phyloP scores from a whole-genome alignment of 768 basidiomycete genomes.

The Suillus occidentalis region DNA sequence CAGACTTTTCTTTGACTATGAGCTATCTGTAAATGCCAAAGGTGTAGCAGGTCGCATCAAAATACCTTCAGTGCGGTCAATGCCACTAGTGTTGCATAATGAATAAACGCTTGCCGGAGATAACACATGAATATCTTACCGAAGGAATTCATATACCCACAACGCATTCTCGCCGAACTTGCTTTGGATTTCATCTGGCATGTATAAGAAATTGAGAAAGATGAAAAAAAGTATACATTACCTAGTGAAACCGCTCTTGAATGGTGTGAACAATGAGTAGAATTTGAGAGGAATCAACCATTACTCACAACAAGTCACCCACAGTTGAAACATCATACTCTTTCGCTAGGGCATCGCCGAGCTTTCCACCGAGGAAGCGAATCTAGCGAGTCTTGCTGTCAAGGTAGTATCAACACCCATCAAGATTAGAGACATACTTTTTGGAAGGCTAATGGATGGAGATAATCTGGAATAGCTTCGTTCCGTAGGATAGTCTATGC shows the following conservation, averaged over 20 bases:
- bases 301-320: slow-evolving; percentile 80
- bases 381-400: slow-evolving; percentile 52
- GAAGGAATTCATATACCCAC: slow-evolving; percentile 90
- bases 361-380: slow-evolving; percentile 91
- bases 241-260: slow-evolving; percentile 58
- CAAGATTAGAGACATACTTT: slow-evolving; percentile 48
- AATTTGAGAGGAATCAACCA: neutral
- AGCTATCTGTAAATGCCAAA: slow-evolving; percentile 10
- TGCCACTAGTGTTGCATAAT: slow-evolving; percentile 51
- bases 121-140: slow-evolving; percentile 46
- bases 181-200: slow-evolving; percentile 70
- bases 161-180: slow-evolving; percentile 81
- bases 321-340: slow-evolving; percentile 91
- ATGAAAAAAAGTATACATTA: slow-evolving; percentile 23
- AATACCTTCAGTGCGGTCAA: slow-evolving; percentile 86
- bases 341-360: slow-evolving; percentile 82
- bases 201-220: slow-evolving; percentile 1
- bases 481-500: slow-evolving; percentile 81
- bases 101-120: neutral
- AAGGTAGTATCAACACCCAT: neutral
- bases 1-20: slow-evolving; percentile 82
- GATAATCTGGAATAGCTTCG: slow-evolving; percentile 78
- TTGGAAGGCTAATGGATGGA: slow-evolving; percentile 84
- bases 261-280: neutral
- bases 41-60: neutral